Conservation (phyloP, 2,329 filamentous ascomycete genomes). For the Penicillium hesseltinei region DNA sequence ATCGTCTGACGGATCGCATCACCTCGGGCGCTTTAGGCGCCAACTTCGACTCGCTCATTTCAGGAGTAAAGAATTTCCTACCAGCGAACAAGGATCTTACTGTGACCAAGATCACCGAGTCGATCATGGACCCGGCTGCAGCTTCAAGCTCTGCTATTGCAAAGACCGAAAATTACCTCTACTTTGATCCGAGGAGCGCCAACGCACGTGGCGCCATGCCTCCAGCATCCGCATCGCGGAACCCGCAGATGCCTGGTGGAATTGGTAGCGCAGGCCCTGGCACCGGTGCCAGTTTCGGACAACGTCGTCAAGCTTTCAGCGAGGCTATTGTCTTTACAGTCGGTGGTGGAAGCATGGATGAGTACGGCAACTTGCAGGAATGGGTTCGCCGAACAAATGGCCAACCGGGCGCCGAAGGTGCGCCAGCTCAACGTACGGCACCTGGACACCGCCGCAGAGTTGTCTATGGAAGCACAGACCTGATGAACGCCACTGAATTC, state of each 20-base stretch:
- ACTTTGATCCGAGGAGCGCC: slow-evolving; percentile 91
- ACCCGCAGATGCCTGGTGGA: slow-evolving; percentile 46
- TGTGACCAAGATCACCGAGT: slow-evolving; percentile 96
- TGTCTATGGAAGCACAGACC: slow-evolving; percentile 88
- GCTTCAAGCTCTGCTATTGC: slow-evolving; percentile 89
- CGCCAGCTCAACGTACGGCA: slow-evolving; percentile 28
- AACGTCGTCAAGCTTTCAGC: slow-evolving; percentile 81
- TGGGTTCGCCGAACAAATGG: slow-evolving; percentile 78
- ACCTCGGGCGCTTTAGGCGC: slow-evolving; percentile 83
- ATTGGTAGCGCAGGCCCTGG: slow-evolving; percentile 54
- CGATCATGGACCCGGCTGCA: slow-evolving; percentile 91
- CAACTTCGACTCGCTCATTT: slow-evolving; percentile 92
- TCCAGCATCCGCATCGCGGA: slow-evolving; percentile 61
- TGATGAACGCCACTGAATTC: slow-evolving; percentile 64
- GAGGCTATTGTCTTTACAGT: slow-evolving; percentile 94
- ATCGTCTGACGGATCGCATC: slow-evolving; percentile 86
- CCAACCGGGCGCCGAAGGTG: slow-evolving; percentile 51
- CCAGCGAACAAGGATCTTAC: slow-evolving; percentile 93
- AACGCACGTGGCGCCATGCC: slow-evolving; percentile 92
- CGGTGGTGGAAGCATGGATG: slow-evolving; percentile 96
- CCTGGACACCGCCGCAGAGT: slow-evolving; percentile 69
- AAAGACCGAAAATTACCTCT: slow-evolving; percentile 94
- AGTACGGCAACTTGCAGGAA: slow-evolving; percentile 95
- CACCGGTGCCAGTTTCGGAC: slow-evolving; percentile 81
- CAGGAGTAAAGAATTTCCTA: slow-evolving; percentile 97